These are phyloP conservation scores for Phascolomyces articulosus DNA, from an alignment of 371 early-diverging fungal genomes.

Conservation along the genomic window DNA sequence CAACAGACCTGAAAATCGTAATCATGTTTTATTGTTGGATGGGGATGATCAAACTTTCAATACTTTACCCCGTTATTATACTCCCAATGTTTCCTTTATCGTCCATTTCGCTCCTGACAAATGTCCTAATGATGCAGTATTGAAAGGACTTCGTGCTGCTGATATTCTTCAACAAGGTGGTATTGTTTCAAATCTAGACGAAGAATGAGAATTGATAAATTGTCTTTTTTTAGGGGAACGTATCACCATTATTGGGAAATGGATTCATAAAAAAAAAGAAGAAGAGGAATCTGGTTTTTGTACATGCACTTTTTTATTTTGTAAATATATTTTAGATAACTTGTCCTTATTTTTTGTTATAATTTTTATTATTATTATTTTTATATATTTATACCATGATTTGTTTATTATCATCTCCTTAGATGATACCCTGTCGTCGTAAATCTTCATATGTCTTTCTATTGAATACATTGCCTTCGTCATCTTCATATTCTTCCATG, in stretches of 20 bases:
- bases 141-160: constrained; percentile 48
- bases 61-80: constrained; percentile 56
- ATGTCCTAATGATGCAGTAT: constrained; percentile 58
- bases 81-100: constrained; percentile 55
- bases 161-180: constrained; percentile 29
- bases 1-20: constrained; percentile 31
- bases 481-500: constrained; percentile 97
- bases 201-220: neutral
- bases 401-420: constrained; percentile 4
- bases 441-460: constrained; percentile 97
- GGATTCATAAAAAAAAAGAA: neutral
- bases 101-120: constrained; percentile 69
- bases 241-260: too few species aligned
- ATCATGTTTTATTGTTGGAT: constrained; percentile 48
- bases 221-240: too few species aligned
- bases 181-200: constrained; percentile 20
- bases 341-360: neutral
- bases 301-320: neutral
- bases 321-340: neutral
- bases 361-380: neutral
- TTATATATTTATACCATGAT: neutral
- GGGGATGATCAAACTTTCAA: constrained; percentile 65
- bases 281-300: neutral
- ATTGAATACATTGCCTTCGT: constrained; percentile 97
- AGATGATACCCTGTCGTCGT: constrained; percentile 90